A percentile compares a stretch with the other conserved stretches of the same genome.
Conservation (phyloP, 2,329 filamentous ascomycete genomes). For the Alternaria brassicicola region DNA sequence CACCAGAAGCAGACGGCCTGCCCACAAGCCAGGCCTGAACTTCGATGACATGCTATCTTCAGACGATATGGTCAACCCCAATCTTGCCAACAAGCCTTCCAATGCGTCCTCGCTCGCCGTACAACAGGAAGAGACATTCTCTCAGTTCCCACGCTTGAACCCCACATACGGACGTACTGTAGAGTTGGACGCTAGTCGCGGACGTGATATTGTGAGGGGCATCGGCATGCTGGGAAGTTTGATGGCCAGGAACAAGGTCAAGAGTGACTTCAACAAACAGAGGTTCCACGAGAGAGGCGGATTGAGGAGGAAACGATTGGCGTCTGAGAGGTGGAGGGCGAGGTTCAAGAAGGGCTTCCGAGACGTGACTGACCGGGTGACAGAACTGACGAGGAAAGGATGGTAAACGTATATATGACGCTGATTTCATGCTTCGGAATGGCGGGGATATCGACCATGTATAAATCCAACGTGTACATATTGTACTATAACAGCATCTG, state of each 20-base stretch:
- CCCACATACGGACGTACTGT: conserved; percentile 51
- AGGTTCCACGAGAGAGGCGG: conserved; percentile 77
- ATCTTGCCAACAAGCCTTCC: conserved; percentile 26
- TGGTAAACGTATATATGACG: conserved; percentile 62
- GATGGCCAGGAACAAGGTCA: conserved; percentile 63
- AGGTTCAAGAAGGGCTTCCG: conserved; percentile 74
- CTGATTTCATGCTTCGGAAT: background rate
- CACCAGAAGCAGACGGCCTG: background rate
- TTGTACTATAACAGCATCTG: conserved; percentile 2
- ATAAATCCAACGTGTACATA: conserved; percentile 4
- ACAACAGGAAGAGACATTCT: conserved; percentile 29
- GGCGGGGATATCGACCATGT: background rate
- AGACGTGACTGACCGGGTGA: conserved; percentile 67
- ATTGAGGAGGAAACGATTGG: conserved; percentile 76
- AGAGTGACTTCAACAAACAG: conserved; percentile 63
- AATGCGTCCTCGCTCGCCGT: conserved; percentile 16
- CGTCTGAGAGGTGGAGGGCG: conserved; percentile 70
- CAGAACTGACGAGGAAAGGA: conserved; percentile 75
- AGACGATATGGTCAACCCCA: conserved; percentile 19
- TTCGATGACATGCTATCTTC: conserved; percentile 31
- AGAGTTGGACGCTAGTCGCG: conserved; percentile 38
- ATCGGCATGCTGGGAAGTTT: conserved; percentile 52
- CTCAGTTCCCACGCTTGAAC: conserved; percentile 44
- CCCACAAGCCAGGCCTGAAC: conserved; percentile 10
- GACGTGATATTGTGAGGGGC: conserved; percentile 57